Evolutionary conservation across 306 rosid genomes (phyloP).

Genomic region (Datisca glomerata): DNA sequence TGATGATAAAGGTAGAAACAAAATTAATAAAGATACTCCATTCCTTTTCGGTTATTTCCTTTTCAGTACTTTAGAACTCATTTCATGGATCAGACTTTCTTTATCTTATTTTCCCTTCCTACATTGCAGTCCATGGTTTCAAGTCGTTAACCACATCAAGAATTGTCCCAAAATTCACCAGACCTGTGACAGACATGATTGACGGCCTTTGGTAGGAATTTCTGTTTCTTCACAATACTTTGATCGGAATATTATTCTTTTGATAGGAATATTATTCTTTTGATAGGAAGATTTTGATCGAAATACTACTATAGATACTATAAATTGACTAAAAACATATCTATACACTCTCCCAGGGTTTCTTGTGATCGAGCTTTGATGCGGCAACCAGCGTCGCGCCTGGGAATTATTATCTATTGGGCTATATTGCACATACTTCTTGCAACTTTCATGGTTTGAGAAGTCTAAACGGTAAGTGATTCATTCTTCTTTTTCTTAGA

Average conservation of each 20-base stretch:
- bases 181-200: slow-evolving; percentile 75
- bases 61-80: background rate
- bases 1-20: slow-evolving; percentile 73
- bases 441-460: slow-evolving; percentile 65
- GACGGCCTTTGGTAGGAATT: slow-evolving; percentile 85
- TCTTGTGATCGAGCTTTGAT: slow-evolving; percentile 91
- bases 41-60: slow-evolving; percentile 7
- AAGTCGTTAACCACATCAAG: slow-evolving; percentile 81
- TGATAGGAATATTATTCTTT: slow-evolving; percentile 40
- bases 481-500: slow-evolving; percentile 3
- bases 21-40: background rate
- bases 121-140: slow-evolving; percentile 74
- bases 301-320: too few species aligned
- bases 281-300: slow-evolving; percentile 2
- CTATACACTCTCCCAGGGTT: slow-evolving; percentile 46
- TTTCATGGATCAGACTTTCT: slow-evolving; percentile 2
- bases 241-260: slow-evolving; percentile 19
- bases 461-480: slow-evolving; percentile 23
- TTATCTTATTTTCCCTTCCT: slow-evolving; percentile 1
- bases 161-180: slow-evolving; percentile 80
- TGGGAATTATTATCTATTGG: slow-evolving; percentile 84
- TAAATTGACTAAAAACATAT: too few species aligned
- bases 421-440: slow-evolving; percentile 76
- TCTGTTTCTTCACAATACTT: slow-evolving; percentile 5
- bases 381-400: slow-evolving; percentile 80